Conservation (phyloP, 345 rosid genomes). For the Hypericum perforatum region DNA sequence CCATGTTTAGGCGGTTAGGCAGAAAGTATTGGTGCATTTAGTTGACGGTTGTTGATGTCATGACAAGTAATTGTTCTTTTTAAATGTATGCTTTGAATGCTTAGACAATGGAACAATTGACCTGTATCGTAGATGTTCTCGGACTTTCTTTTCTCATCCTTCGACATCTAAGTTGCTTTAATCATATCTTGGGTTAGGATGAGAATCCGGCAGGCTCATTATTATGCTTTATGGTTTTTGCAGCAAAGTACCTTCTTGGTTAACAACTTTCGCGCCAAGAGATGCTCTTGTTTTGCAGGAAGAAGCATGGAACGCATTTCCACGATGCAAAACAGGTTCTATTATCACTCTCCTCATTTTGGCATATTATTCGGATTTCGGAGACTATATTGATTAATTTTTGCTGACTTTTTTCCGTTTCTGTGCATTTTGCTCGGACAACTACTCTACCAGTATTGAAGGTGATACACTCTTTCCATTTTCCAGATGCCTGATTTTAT, state of each 20-base stretch:
- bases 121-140: too few species aligned
- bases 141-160: too few species aligned
- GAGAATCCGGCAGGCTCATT: too few species aligned
- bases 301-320: slow-evolving; percentile 74
- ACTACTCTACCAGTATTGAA: slow-evolving; percentile 37
- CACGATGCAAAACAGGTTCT: slow-evolving; percentile 66
- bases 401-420: neutral
- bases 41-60: too few species aligned
- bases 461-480: slow-evolving; percentile 25
- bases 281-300: slow-evolving; percentile 64
- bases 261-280: slow-evolving; percentile 47
- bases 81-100: too few species aligned
- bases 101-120: too few species aligned
- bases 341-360: neutral
- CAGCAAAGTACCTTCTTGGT: slow-evolving; percentile 74
- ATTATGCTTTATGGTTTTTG: slow-evolving; percentile 1
- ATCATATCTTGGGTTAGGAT: too few species aligned
- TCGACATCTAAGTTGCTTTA: too few species aligned
- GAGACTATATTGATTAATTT: neutral
- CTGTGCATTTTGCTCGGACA: slow-evolving; percentile 13
- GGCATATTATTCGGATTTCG: slow-evolving; percentile 4
- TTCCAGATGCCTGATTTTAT: neutral
- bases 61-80: too few species aligned
- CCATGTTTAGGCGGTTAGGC: too few species aligned
- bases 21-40: too few species aligned